These are phyloP conservation scores for Ustanciosporium gigantosporum DNA, from an alignment of 1,284 basidiomycete genomes.

Conservation along the genomic window DNA sequence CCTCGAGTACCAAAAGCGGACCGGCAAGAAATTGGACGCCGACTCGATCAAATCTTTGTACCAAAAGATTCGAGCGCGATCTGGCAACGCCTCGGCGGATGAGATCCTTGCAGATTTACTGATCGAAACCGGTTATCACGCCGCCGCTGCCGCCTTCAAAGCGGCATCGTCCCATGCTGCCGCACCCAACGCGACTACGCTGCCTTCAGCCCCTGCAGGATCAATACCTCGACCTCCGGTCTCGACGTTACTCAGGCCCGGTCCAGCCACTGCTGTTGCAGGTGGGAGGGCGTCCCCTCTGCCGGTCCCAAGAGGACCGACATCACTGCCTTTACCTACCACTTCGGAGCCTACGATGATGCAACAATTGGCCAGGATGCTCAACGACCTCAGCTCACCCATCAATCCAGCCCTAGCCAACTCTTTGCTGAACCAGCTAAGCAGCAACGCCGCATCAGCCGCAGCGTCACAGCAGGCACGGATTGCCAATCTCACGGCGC, in stretches of 20 bases:
- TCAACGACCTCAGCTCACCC: constrained; percentile 35
- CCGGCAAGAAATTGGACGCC: constrained; percentile 33
- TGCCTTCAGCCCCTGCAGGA: no score
- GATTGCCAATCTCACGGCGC: neutral
- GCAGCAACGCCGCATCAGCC: constrained; percentile 36
- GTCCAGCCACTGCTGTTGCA: neutral
- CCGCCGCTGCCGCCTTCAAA: constrained; percentile 30
- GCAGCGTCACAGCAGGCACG: constrained; percentile 14
- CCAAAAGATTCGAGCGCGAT: constrained; percentile 23
- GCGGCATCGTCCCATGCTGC: constrained; percentile 3
- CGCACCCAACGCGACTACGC: neutral
- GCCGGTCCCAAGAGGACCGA: constrained; percentile 19
- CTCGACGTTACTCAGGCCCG: no score
- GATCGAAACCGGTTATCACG: constrained; percentile 28
- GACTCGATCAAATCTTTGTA: constrained; percentile 18
- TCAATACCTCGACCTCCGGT: neutral
- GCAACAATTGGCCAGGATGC: constrained; percentile 40
- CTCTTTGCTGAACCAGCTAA: constrained; percentile 30
- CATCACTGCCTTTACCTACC: constrained; percentile 19
- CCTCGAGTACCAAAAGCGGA: constrained; percentile 48
- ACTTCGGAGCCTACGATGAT: constrained; percentile 43
- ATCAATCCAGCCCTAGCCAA: constrained; percentile 35
- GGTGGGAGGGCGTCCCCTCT: neutral
- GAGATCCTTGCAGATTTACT: constrained; percentile 34
- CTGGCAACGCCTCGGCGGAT: constrained; percentile 28